phyloP scores from a whole-genome alignment of 108 stramenopile genomes.

The Pseudonitzschia delicatissima region DNA sequence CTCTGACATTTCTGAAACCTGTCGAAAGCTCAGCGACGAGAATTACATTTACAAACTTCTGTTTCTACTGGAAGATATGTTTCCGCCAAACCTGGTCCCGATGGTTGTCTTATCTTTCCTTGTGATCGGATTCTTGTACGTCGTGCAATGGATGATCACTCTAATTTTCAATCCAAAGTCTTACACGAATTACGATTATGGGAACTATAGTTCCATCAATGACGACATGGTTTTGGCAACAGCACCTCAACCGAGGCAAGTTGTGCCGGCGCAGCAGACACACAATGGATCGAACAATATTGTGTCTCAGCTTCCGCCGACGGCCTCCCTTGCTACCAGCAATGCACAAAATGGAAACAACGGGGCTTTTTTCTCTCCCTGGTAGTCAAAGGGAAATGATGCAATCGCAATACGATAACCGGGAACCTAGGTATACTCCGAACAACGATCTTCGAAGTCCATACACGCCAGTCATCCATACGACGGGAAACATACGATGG shows the following conservation, averaged over 20 bases:
- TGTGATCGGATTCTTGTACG: slow-evolving; percentile 3
- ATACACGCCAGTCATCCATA: neutral
- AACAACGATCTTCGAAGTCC: neutral
- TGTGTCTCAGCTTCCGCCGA: slow-evolving; percentile 7
- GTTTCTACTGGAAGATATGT: slow-evolving; percentile 25
- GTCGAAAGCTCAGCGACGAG: slow-evolving; percentile 23
- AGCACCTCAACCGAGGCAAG: slow-evolving; percentile 5
- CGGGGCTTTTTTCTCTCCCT: slow-evolving; percentile 9
- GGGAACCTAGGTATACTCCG: neutral
- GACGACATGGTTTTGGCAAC: slow-evolving; percentile 15
- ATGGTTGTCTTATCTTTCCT: slow-evolving; percentile 6
- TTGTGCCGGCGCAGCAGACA: neutral
- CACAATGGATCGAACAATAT: too few species aligned
- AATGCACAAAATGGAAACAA: neutral
- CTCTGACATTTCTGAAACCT: slow-evolving; percentile 18
- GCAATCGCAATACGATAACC: too few species aligned
- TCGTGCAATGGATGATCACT: slow-evolving; percentile 2
- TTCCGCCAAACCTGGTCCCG: slow-evolving; percentile 12
- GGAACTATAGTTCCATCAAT: slow-evolving; percentile 6
- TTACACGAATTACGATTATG: slow-evolving; percentile 16
- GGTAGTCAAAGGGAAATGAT: slow-evolving; percentile 1
- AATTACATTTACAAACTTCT: slow-evolving; percentile 15
- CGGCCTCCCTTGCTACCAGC: slow-evolving; percentile 11
- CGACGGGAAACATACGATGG: slow-evolving; percentile 16
- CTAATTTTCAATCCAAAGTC: slow-evolving; percentile 21